Conservation (phyloP, 139 green algal species). For the Nannochloris sp. region DNA sequence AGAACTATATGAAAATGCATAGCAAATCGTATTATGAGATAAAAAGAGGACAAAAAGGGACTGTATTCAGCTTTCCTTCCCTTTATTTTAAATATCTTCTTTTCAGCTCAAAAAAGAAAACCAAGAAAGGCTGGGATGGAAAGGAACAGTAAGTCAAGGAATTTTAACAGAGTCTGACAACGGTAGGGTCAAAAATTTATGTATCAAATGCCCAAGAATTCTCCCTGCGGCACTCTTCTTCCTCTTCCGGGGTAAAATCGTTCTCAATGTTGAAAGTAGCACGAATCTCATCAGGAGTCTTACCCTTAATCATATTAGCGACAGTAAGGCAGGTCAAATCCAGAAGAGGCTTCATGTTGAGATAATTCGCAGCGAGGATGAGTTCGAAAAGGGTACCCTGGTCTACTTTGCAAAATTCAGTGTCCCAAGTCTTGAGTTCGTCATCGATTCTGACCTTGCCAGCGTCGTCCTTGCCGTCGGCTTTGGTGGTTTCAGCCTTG, state of each 20-base stretch:
- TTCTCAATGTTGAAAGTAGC: constrained; percentile 98
- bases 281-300: constrained; percentile 92
- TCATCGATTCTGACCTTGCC: constrained; percentile 71
- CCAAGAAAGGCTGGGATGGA: too few relatives aligned
- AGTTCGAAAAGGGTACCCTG: constrained; percentile 95
- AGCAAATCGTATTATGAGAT: too few relatives aligned
- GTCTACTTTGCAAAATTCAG: constrained; percentile 97
- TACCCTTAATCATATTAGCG: constrained; percentile 97
- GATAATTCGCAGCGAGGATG: constrained; percentile 99
- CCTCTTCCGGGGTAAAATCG: constrained; percentile 88
- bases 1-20: too few relatives aligned
- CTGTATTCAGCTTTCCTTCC: too few relatives aligned
- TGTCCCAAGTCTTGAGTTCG: constrained; percentile 88
- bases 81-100: too few relatives aligned
- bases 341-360: constrained; percentile 98
- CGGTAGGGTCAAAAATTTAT: not conserved
- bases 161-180: not conserved
- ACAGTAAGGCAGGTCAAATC: constrained; percentile 97
- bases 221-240: constrained; percentile 71
- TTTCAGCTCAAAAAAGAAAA: too few relatives aligned
- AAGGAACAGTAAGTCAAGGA: not conserved
- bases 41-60: too few relatives aligned
- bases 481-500: constrained; percentile 55
- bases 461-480: constrained; percentile 45
- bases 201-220: constrained; percentile 61